Evolutionary conservation across 2,329 filamentous ascomycete genomes (phyloP).

Genomic region (Fusarium buxicola): DNA sequence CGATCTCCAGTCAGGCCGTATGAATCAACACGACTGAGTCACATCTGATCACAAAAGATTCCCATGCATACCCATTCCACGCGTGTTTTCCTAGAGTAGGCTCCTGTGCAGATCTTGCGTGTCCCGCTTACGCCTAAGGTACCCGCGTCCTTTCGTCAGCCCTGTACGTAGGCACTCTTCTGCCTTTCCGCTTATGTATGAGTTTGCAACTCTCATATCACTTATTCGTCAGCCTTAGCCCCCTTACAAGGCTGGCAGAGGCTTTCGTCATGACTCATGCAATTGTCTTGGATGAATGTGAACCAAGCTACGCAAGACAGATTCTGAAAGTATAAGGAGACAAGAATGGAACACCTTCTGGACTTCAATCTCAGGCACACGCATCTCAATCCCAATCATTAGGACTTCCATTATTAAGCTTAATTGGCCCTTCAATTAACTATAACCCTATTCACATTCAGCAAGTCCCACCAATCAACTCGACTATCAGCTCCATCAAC

Average conservation of each 20-base stretch:
- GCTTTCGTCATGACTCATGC: constrained; percentile 45
- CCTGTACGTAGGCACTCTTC: constrained; percentile 19
- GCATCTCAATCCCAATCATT: constrained; percentile 8
- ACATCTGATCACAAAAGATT: too few species aligned
- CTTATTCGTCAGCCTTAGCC: constrained; percentile 16
- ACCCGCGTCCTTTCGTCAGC: constrained; percentile 31
- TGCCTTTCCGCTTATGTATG: not conserved
- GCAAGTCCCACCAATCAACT: constrained; percentile 1
- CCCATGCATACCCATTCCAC: not conserved
- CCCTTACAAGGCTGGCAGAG: constrained; percentile 10
- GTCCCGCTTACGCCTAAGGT: constrained; percentile 15
- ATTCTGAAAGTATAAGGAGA: constrained; percentile 37
- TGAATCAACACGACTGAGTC: too few species aligned
- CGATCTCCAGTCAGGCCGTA: too few species aligned
- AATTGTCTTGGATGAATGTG: constrained; percentile 13
- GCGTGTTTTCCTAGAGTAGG: constrained; percentile 1
- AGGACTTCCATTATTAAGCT: constrained; percentile 9
- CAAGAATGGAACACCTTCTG: constrained; percentile 1
- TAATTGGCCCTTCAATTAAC: constrained; percentile 1
- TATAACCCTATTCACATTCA: constrained; percentile 5
- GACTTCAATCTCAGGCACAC: constrained; percentile 25
- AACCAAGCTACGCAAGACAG: constrained; percentile 25
- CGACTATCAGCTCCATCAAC: constrained; percentile 3
- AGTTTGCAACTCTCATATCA: not conserved
- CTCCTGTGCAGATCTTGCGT: constrained; percentile 10